phyloP scores from a whole-genome alignment of 1,284 basidiomycete species.

The Ustilago shanxiensis region DNA sequence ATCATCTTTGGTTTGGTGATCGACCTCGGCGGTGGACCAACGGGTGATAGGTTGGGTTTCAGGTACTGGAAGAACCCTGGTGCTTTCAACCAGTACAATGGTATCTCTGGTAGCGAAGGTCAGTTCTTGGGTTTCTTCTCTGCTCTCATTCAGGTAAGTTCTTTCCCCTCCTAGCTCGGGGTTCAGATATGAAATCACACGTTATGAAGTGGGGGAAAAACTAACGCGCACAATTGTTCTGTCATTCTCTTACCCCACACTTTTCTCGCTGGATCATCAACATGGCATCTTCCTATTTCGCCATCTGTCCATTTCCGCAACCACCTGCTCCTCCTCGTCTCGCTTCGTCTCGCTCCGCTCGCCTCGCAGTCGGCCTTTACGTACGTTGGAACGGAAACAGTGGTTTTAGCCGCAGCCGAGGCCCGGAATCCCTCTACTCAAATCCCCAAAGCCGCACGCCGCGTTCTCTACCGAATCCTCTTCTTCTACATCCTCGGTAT shows the following conservation, averaged over 20 bases:
- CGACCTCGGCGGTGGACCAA: constrained; percentile 69
- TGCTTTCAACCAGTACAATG: constrained; percentile 71
- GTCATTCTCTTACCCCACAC: neutral
- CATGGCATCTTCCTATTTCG: neutral
- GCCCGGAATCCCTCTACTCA: constrained; percentile 70
- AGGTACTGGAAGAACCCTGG: constrained; percentile 70
- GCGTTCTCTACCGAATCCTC: constrained; percentile 71
- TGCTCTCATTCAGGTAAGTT: constrained; percentile 46
- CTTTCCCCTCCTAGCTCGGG: too few species aligned
- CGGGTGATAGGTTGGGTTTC: constrained; percentile 53
- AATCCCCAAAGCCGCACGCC: constrained; percentile 58
- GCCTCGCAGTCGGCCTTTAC: constrained; percentile 79
- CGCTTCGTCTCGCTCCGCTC: neutral
- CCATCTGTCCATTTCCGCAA: too few species aligned
- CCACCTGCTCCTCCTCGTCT: neutral
- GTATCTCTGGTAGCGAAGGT: constrained; percentile 75
- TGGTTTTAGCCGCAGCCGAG: constrained; percentile 84
- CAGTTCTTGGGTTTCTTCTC: constrained; percentile 71
- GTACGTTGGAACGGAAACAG: constrained; percentile 84
- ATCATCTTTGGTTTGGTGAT: constrained; percentile 75
- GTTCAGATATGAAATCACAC: too few species aligned
- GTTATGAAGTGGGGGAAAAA: too few species aligned
- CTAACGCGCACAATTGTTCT: too few species aligned
- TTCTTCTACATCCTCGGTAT: constrained; percentile 72
- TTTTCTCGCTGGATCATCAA: neutral